Percentiles rank a stretch among this genome's conserved stretches.
phyloP scores from a whole-genome alignment of 805 yeast genomes.

The Yarrowia sp. region DNA sequence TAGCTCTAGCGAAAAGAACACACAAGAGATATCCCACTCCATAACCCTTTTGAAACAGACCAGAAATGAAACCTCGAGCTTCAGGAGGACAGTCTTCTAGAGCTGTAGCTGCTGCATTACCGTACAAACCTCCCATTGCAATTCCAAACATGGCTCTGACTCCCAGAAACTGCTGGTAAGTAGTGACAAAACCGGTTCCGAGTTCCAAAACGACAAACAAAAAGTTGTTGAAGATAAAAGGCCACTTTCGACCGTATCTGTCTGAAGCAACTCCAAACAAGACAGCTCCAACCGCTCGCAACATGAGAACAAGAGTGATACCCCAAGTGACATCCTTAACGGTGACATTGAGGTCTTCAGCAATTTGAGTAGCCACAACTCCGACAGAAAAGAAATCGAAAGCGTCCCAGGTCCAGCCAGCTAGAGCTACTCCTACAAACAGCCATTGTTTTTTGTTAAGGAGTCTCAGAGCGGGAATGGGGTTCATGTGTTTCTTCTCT shows the following conservation, averaged over 20 bases:
- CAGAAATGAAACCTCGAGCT: conserved; percentile 62
- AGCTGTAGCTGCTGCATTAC: conserved; percentile 63
- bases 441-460: conserved; percentile 58
- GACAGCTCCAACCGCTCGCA: conserved; percentile 68
- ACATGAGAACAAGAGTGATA: conserved; percentile 66
- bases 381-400: conserved; percentile 67
- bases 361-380: conserved; percentile 52
- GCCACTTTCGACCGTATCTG: conserved; percentile 63
- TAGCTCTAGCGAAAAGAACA: conserved; percentile 61
- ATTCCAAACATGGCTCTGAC: conserved; percentile 65
- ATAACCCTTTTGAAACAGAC: conserved; percentile 78
- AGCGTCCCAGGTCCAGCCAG: conserved; percentile 71
- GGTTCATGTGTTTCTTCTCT: conserved; percentile 46
- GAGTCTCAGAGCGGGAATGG: conserved; percentile 53
- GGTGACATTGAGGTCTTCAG: conserved; percentile 46
- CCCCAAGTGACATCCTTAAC: conserved; percentile 66
- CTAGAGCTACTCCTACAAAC: conserved; percentile 56
- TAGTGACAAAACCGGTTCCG: conserved; percentile 63
- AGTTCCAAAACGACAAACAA: conserved; percentile 57
- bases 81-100: conserved; percentile 60
- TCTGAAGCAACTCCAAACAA: conserved; percentile 63
- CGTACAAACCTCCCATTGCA: conserved; percentile 71
- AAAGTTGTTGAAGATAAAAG: conserved; percentile 53
- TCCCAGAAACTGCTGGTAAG: conserved; percentile 56
- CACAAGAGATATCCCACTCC: conserved; percentile 67